Evolutionary conservation across 768 basidiomycete species (phyloP).

Genomic region (Hygrophoropsis aurantiaca): DNA sequence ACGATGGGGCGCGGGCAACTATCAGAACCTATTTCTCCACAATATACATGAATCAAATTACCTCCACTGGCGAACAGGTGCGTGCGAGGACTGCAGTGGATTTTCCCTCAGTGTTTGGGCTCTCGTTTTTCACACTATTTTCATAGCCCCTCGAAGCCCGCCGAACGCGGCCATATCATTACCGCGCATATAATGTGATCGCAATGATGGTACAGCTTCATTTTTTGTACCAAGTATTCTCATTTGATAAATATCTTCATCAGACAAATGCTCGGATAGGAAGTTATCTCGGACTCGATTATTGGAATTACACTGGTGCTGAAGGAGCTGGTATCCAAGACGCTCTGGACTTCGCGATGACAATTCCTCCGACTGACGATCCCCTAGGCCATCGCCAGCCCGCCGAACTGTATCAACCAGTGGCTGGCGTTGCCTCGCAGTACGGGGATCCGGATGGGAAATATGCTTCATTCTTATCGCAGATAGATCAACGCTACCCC

Average conservation of each 20-base stretch:
- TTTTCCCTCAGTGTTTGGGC: too few species aligned
- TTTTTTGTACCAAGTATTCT: background rate
- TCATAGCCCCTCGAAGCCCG: slow-evolving; percentile 56
- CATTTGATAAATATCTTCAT: background rate
- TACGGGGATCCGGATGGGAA: slow-evolving; percentile 66
- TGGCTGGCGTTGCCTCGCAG: slow-evolving; percentile 54
- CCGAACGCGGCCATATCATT: slow-evolving; percentile 66
- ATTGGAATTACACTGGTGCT: slow-evolving; percentile 50
- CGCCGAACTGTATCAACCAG: slow-evolving; percentile 52
- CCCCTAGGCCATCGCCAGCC: slow-evolving; percentile 22
- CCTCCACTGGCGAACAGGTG: slow-evolving; percentile 58
- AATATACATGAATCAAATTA: slow-evolving; percentile 53
- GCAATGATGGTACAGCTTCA: slow-evolving; percentile 57
- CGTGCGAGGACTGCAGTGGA: slow-evolving; percentile 6
- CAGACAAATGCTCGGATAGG: slow-evolving; percentile 60
- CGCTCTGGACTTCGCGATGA: slow-evolving; percentile 61
- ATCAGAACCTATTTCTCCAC: slow-evolving; percentile 50
- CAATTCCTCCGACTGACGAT: slow-evolving; percentile 33
- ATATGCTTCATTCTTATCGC: slow-evolving; percentile 49
- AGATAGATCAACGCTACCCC: slow-evolving; percentile 37
- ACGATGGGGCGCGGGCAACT: slow-evolving; percentile 44
- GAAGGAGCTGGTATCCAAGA: slow-evolving; percentile 56
- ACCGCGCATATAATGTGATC: slow-evolving; percentile 65
- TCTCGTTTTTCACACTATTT: background rate
- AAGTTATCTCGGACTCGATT: slow-evolving; percentile 41